Evolutionary conservation across 805 yeast species (phyloP), one percentile per base, ranked within the genome.

Genomic region (Candida michaelii): DNA sequence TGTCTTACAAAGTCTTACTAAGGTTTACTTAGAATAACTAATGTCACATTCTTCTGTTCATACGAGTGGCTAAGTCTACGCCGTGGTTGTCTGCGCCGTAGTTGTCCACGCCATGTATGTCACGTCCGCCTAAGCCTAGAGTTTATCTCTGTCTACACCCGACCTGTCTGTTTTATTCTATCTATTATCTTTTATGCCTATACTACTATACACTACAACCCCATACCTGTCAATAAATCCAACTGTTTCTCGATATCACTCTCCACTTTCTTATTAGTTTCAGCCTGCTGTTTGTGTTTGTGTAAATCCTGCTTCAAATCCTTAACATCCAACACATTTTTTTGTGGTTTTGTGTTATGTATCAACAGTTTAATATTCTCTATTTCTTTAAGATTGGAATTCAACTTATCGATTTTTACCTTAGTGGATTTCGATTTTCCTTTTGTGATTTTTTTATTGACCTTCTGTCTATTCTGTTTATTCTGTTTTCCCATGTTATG

Each of bases 201-300:
- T 21, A 21, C 8, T 21, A 6, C 23, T 21, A 21, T 21, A 21
- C 23, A 21, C 8, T 21, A 39, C 24, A 43, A 35, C 12, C 48
- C 52, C 59, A 76, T 66, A 4, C 70, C 78, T 14, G 73, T 67
- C 15, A 77, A 62, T 50, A 76, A 46, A 43, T 77, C 80, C 45
- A 77, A 49, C 54, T 77, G 82, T 36, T 57, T 56, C 13, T 66
- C 59, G 25, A 77, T 48, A 39, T 74, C 80, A 30, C 55, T 52
- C n/a, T 72, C 71, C 4, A 68, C 63, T 45, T 57, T 46, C 48
- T 63, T 61, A 23, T 62, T 57, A 35, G 52, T 46, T 19, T 53
- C 55, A 36, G 55, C 52, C 6, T 50, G 57, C 39, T 62, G 55
- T 30, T 57, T 57, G 46, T 77, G 80, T 35, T 56, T 52, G 42